These are phyloP conservation scores for Parsonsia alboflavescens DNA, from an alignment of 257 asterid species.

Conservation along the genomic window DNA sequence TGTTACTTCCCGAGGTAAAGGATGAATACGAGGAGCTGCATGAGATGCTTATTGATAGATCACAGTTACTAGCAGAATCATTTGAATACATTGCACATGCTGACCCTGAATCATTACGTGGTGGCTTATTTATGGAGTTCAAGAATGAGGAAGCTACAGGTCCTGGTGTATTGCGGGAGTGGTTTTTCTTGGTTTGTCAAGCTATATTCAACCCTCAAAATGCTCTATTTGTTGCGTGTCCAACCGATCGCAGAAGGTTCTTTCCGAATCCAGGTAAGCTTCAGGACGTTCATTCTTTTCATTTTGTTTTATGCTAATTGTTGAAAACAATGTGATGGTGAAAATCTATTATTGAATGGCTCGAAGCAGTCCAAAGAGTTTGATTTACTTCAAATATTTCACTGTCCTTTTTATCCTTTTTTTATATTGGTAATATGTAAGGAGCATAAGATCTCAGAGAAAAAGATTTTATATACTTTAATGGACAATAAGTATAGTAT, in stretches of 20 bases:
- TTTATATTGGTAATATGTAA: neutral
- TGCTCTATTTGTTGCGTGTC: conserved; percentile 86
- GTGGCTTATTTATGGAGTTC: conserved; percentile 93
- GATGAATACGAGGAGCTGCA: conserved; percentile 80
- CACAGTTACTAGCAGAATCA: conserved; percentile 70
- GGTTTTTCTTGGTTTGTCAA: conserved; percentile 93
- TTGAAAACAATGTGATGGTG: neutral
- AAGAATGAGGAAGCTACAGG: conserved; percentile 98
- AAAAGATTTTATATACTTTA: neutral
- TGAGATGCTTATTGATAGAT: conserved; percentile 95
- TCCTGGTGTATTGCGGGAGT: conserved; percentile 94
- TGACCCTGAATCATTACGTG: conserved; percentile 53
- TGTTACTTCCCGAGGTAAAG: conserved; percentile 84
- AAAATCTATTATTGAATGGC: neutral
- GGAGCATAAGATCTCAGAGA: neutral
- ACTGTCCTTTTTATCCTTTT: neutral
- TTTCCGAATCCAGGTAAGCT: conserved; percentile 87
- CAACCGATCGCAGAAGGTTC: conserved; percentile 93
- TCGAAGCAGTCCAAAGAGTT: neutral
- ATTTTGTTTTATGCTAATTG: neutral
- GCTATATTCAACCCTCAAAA: conserved; percentile 86
- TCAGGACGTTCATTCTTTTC: conserved; percentile 6
- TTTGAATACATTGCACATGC: conserved; percentile 71
- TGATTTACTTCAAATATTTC: neutral
- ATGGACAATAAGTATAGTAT: neutral